Evolutionary conservation across 371 early-diverging fungal genomes (phyloP).

Genomic region (Haplosporangium sp.): DNA sequence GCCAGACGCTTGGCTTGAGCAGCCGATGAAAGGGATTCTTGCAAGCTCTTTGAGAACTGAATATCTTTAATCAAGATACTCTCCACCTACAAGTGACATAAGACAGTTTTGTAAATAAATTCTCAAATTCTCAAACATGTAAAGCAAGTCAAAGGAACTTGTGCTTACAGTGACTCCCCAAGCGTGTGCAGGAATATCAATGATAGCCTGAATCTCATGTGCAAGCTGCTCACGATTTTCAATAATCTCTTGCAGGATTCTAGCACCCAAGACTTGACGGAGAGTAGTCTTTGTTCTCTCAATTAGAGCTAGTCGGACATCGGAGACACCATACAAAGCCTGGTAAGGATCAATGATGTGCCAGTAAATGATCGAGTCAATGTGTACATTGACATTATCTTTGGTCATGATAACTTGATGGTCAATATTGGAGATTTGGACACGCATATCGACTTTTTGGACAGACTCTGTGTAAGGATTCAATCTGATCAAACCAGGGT

Average conservation of each 20-base stretch:
- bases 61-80: constrained; percentile 91
- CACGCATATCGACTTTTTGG: constrained; percentile 76
- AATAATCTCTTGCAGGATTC: constrained; percentile 77
- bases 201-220: constrained; percentile 83
- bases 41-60: constrained; percentile 79
- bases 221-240: constrained; percentile 91
- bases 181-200: constrained; percentile 73
- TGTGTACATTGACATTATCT: constrained; percentile 60
- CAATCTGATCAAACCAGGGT: constrained; percentile 87
- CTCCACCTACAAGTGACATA: constrained; percentile 62
- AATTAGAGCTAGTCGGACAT: constrained; percentile 80
- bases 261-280: constrained; percentile 75
- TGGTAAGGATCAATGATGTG: constrained; percentile 85
- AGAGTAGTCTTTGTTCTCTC: constrained; percentile 86
- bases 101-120: neutral
- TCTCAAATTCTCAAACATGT: neutral
- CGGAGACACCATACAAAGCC: constrained; percentile 78
- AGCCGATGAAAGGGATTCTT: constrained; percentile 88
- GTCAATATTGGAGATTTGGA: constrained; percentile 81
- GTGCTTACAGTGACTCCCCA: constrained; percentile 81
- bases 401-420: constrained; percentile 87
- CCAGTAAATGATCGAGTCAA: constrained; percentile 92
- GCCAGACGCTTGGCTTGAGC: constrained; percentile 92
- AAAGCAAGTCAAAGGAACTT: neutral
- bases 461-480: constrained; percentile 82